Evolutionary conservation across 2,329 filamentous ascomycete genomes (phyloP).

Genomic region (Bertia moriformis): DNA sequence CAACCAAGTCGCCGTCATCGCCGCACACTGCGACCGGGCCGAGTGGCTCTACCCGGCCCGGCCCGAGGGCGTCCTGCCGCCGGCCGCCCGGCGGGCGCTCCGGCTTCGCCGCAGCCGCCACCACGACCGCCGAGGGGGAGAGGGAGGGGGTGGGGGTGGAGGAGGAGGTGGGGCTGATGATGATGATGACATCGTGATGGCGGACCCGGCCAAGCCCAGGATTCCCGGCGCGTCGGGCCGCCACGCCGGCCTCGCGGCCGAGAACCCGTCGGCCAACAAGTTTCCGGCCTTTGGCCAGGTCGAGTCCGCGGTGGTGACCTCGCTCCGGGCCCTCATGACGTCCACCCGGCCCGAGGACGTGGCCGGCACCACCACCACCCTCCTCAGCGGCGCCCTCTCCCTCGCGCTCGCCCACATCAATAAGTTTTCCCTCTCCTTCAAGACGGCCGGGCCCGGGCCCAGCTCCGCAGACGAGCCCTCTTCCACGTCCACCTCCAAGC

Average conservation of each 20-base stretch:
- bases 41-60: slow-evolving; percentile 72
- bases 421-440: slow-evolving; percentile 56
- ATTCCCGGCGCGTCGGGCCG: slow-evolving; percentile 7
- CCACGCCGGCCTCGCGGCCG: slow-evolving; percentile 12
- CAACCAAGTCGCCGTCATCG: slow-evolving; percentile 84
- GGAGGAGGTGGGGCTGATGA: too few relatives aligned
- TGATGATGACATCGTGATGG: slow-evolving; percentile 46
- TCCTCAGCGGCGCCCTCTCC: slow-evolving; percentile 80
- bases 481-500: slow-evolving; percentile 18
- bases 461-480: slow-evolving; percentile 17
- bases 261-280: slow-evolving; percentile 57
- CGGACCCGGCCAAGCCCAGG: slow-evolving; percentile 18
- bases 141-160: too few relatives aligned
- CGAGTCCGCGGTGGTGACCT: slow-evolving; percentile 64
- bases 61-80: slow-evolving; percentile 18
- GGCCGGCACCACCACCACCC: slow-evolving; percentile 56
- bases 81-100: too few relatives aligned
- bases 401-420: slow-evolving; percentile 83
- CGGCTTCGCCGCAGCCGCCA: too few relatives aligned
- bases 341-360: slow-evolving; percentile 53
- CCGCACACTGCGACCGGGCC: slow-evolving; percentile 73
- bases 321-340: slow-evolving; percentile 59
- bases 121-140: too few relatives aligned
- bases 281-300: slow-evolving; percentile 83
- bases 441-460: slow-evolving; percentile 34